Evolutionary conservation across 2,329 filamentous ascomycete genomes (phyloP).

Genomic region (Cladosporium sp.): DNA sequence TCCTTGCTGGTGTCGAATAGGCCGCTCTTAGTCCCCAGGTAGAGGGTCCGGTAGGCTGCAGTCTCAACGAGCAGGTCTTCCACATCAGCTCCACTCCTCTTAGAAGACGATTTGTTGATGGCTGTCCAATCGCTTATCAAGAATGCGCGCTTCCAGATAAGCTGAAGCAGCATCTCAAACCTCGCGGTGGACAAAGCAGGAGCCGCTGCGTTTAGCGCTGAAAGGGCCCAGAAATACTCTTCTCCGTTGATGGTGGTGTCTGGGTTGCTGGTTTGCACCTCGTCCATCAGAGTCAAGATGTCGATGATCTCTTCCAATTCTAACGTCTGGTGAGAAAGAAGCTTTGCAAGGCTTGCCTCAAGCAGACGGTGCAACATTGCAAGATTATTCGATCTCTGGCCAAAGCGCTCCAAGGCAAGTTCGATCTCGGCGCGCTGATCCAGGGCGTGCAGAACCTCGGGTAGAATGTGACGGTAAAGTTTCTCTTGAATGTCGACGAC

Average conservation of each 20-base stretch:
- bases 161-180: slow-evolving; percentile 48
- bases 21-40: slow-evolving; percentile 15
- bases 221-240: slow-evolving; percentile 71
- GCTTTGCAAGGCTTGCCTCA: slow-evolving; percentile 59
- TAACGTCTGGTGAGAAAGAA: slow-evolving; percentile 68
- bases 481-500: slow-evolving; percentile 74
- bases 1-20: slow-evolving; percentile 13
- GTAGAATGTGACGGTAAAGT: slow-evolving; percentile 64
- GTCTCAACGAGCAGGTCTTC: slow-evolving; percentile 48
- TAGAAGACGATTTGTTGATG: slow-evolving; percentile 64
- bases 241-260: slow-evolving; percentile 45
- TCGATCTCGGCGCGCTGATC: slow-evolving; percentile 74
- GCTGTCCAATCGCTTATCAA: slow-evolving; percentile 77
- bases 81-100: slow-evolving; percentile 60
- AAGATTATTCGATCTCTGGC: slow-evolving; percentile 32
- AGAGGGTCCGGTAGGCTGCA: slow-evolving; percentile 43
- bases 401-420: slow-evolving; percentile 64
- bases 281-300: slow-evolving; percentile 70
- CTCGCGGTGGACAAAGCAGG: slow-evolving; percentile 48
- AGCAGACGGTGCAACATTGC: slow-evolving; percentile 66
- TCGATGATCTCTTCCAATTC: slow-evolving; percentile 57
- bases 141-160: slow-evolving; percentile 86
- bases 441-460: slow-evolving; percentile 63
- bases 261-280: slow-evolving; percentile 37
- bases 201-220: slow-evolving; percentile 48